Evolutionary conservation across 805 yeast genomes (phyloP).

Genomic region (Pichia manshurica): DNA sequence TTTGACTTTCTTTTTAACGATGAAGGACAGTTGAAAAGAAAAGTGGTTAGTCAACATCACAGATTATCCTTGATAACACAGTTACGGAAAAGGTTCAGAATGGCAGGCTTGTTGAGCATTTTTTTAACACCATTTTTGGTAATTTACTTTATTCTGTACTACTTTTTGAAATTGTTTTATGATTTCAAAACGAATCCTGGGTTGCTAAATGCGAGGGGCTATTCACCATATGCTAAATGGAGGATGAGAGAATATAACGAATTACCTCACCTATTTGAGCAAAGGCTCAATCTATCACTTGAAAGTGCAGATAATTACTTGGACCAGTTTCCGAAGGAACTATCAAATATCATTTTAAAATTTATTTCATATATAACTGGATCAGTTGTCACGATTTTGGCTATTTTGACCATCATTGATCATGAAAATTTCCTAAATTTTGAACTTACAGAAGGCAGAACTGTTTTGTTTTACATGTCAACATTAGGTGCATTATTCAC

Average conservation of each 20-base stretch:
- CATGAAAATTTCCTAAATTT: slow-evolving; percentile 88
- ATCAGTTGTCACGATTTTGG: slow-evolving; percentile 83
- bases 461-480: slow-evolving; percentile 83
- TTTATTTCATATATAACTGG: slow-evolving; percentile 76
- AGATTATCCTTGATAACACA: slow-evolving; percentile 63
- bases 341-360: slow-evolving; percentile 46
- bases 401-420: slow-evolving; percentile 68
- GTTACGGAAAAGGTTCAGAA: slow-evolving; percentile 68
- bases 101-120: slow-evolving; percentile 83
- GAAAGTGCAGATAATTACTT: slow-evolving; percentile 79
- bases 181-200: slow-evolving; percentile 89
- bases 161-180: slow-evolving; percentile 86
- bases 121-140: slow-evolving; percentile 82
- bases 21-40: slow-evolving; percentile 72
- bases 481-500: slow-evolving; percentile 87
- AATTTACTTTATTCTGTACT: slow-evolving; percentile 71
- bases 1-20: slow-evolving; percentile 80
- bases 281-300: slow-evolving; percentile 69
- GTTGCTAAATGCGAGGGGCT: slow-evolving; percentile 74
- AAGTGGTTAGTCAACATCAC: slow-evolving; percentile 64
- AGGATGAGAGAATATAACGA: slow-evolving; percentile 91
- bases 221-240: slow-evolving; percentile 95
- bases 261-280: slow-evolving; percentile 78
- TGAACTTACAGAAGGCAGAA: slow-evolving; percentile 75
- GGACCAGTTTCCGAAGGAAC: slow-evolving; percentile 87